Conservation (phyloP, 2,329 filamentous ascomycete species). For the Monosporascus sp. region DNA sequence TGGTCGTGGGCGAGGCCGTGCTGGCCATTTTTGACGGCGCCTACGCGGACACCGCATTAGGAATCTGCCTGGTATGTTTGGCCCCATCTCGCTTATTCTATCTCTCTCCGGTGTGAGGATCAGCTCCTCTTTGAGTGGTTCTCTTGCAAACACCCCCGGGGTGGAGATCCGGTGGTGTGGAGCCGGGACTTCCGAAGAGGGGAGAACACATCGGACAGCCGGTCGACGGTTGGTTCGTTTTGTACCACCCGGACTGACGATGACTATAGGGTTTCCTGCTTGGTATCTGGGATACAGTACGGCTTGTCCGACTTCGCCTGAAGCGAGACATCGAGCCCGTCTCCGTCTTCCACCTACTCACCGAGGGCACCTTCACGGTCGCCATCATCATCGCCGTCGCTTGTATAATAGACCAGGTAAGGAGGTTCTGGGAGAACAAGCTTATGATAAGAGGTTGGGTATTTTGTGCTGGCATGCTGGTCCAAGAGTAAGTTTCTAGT, state of each 20-base stretch:
- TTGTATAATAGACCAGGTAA: not conserved
- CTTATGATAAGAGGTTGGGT: not conserved
- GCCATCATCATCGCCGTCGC: not conserved
- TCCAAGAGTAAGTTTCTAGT: not conserved
- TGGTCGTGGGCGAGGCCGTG: not conserved
- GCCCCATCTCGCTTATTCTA: not conserved
- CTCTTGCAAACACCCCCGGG: not conserved
- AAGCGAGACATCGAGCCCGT: constrained; percentile 5
- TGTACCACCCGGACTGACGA: not conserved
- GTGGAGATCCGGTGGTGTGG: not conserved
- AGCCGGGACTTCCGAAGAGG: no score
- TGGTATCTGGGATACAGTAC: constrained; percentile 8
- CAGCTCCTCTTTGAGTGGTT: not conserved
- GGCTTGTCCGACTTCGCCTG: constrained; percentile 7
- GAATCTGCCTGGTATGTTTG: not conserved
- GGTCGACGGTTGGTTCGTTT: not conserved
- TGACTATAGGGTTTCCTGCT: constrained; percentile 4
- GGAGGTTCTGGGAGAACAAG: not conserved
- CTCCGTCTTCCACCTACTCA: constrained; percentile 7
- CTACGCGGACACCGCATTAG: not conserved
- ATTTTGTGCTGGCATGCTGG: not conserved
- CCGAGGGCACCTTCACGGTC: constrained; percentile 1
- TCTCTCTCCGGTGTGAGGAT: not conserved
- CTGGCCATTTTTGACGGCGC: not conserved
- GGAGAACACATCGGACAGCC: not conserved